A percentile compares a stretch with the other conserved stretches of the same genome.
Evolutionary conservation across 306 rosid species (phyloP).

Genomic region (Dryas octopetala): DNA sequence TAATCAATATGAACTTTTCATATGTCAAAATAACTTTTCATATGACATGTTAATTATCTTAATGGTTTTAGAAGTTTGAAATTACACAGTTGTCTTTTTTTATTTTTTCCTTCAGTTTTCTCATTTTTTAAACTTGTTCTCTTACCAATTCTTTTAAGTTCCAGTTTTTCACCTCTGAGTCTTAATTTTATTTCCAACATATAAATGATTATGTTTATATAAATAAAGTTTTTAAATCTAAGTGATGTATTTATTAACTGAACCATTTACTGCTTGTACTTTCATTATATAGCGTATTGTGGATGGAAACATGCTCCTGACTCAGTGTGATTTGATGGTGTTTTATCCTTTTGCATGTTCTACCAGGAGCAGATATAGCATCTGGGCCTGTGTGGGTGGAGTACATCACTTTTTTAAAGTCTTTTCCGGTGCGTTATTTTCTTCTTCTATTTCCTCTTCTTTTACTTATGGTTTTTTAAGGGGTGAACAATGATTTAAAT

Average conservation of each 20-base stretch:
- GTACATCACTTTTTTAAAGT: constrained; percentile 76
- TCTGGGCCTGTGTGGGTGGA: constrained; percentile 99
- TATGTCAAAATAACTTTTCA: neutral
- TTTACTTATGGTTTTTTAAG: neutral
- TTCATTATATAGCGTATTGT: constrained; percentile 2
- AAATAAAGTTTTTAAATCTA: neutral
- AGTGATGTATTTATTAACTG: neutral
- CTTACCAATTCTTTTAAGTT: neutral
- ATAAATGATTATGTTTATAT: neutral
- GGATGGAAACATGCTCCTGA: constrained; percentile 1
- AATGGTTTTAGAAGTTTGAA: too few species aligned
- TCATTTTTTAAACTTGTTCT: neutral
- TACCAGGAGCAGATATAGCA: constrained; percentile 83
- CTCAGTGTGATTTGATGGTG: constrained; percentile 8
- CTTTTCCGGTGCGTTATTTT: constrained; percentile 69
- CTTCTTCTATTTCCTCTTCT: constrained; percentile 23
- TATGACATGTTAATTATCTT: neutral
- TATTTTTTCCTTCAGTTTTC: neutral
- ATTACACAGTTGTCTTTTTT: too few species aligned
- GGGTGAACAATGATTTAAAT: neutral
- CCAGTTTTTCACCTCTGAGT: neutral
- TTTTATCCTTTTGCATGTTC: constrained; percentile 28
- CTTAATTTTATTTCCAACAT: neutral
- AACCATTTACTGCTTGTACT: constrained; percentile 3
- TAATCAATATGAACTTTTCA: neutral